These are phyloP conservation scores for Picea glauca DNA, from an alignment of 75 land plant genomes.

Conservation along the genomic window DNA sequence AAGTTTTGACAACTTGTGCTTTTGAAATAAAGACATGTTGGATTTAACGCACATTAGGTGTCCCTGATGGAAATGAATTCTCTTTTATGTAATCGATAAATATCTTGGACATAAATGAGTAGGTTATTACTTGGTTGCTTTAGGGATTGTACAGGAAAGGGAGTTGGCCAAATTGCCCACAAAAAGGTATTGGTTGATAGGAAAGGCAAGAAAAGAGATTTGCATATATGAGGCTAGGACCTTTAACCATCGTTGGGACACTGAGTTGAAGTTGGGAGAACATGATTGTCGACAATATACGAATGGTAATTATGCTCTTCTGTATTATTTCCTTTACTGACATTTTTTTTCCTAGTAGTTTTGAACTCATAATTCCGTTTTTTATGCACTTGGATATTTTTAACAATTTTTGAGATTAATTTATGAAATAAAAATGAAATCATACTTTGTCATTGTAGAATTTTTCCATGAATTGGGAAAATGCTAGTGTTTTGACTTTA, in stretches of 20 bases:
- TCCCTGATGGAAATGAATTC: neutral
- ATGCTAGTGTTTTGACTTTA: constrained; percentile 1
- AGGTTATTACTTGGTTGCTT: neutral
- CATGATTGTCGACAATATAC: constrained; percentile 49
- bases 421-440: neutral
- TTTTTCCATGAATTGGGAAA: neutral
- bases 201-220: constrained; percentile 15
- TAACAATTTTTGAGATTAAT: constrained; percentile 1
- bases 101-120: neutral
- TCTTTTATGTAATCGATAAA: neutral
- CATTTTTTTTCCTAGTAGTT: neutral
- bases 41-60: too few species aligned
- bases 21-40: neutral
- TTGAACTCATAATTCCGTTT: neutral
- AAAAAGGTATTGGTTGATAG: constrained; percentile 28
- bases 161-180: constrained; percentile 24
- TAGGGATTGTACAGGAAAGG: constrained; percentile 38
- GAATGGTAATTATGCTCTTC: constrained; percentile 11
- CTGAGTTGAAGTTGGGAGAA: constrained; percentile 23
- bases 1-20: neutral
- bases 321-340: neutral
- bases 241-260: constrained; percentile 27
- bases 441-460: neutral
- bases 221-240: constrained; percentile 18
- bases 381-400: neutral